Percentiles rank a stretch among this genome's conserved stretches.
Conservation (phyloP, 192 early-diverging fungal genomes). For the Coemansia sp. region DNA sequence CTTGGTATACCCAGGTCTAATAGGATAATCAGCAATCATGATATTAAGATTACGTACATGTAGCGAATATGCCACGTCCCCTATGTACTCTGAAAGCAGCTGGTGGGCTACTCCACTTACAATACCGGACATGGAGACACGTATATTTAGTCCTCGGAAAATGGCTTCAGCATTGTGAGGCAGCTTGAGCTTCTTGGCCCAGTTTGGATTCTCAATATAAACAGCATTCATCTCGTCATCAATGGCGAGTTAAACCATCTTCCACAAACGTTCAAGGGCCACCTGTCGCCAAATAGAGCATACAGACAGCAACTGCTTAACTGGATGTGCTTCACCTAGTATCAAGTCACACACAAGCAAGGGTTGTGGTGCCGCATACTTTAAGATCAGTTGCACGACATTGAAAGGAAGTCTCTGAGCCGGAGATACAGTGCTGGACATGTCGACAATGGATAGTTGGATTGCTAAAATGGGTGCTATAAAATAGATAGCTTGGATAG, state of each 20-base stretch:
- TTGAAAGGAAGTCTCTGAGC: not conserved
- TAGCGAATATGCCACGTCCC: not conserved
- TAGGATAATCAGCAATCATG: not conserved
- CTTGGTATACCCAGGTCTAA: not conserved
- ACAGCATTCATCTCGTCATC: not conserved
- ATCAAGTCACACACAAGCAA: not conserved
- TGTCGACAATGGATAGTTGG: not conserved
- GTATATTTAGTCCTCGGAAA: not conserved
- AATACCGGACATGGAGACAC: not conserved
- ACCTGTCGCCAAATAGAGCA: not conserved
- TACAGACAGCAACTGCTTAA: not conserved
- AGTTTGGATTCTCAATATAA: not conserved
- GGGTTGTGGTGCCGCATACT: not conserved
- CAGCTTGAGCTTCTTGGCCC: not conserved
- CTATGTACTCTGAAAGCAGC: not conserved
- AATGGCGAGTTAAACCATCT: not conserved
- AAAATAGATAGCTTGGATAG: not conserved
- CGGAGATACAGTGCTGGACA: not conserved
- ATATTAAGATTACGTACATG: not conserved
- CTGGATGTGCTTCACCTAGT: not conserved
- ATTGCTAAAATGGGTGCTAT: not conserved
- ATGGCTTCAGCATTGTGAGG: not conserved
- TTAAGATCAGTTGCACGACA: not conserved
- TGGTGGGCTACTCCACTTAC: not conserved
- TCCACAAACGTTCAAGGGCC: not conserved